Evolutionary conservation across 495 filamentous ascomycete genomes (phyloP).

Genomic region (Aspergillus sparsus): DNA sequence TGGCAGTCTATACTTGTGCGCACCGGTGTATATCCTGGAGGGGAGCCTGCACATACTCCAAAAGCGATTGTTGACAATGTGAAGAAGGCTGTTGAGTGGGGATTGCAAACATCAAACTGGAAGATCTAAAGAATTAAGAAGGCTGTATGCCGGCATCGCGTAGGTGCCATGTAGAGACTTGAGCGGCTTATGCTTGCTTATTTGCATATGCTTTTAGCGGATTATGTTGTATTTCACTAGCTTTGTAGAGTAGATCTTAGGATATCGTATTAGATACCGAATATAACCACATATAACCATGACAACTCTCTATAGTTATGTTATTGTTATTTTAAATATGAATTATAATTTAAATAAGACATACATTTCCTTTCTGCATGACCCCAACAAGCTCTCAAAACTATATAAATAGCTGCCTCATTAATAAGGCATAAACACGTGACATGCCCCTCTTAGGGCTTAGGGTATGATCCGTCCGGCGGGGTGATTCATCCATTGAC

Average conservation of each 20-base stretch:
- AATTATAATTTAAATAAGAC: not conserved
- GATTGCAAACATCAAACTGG: constrained; percentile 53
- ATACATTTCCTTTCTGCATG: too few species aligned
- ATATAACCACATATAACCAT: too few species aligned
- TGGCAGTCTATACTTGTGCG: constrained; percentile 83
- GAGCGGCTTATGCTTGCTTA: not conserved
- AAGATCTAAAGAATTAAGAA: not conserved
- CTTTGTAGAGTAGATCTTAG: not conserved
- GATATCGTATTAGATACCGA: not conserved
- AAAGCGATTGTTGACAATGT: constrained; percentile 67
- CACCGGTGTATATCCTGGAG: constrained; percentile 75
- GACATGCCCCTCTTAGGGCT: constrained; percentile 44
- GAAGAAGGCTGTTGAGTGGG: constrained; percentile 64
- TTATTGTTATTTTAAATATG: constrained; percentile 6
- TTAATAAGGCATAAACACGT: constrained; percentile 4
- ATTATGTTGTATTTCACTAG: too few species aligned
- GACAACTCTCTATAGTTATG: not conserved
- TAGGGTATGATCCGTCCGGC: constrained; percentile 39
- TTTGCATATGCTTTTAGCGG: not conserved
- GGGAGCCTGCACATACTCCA: constrained; percentile 57
- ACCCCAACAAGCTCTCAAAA: not conserved
- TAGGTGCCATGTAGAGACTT: not conserved
- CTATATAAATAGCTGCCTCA: constrained; percentile 12
- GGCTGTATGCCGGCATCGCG: not conserved
- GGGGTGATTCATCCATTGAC: constrained; percentile 32